Base-by-base conservation (phyloP, 1,139 yeast genomes). In the Hyphopichia fennica region DNA sequence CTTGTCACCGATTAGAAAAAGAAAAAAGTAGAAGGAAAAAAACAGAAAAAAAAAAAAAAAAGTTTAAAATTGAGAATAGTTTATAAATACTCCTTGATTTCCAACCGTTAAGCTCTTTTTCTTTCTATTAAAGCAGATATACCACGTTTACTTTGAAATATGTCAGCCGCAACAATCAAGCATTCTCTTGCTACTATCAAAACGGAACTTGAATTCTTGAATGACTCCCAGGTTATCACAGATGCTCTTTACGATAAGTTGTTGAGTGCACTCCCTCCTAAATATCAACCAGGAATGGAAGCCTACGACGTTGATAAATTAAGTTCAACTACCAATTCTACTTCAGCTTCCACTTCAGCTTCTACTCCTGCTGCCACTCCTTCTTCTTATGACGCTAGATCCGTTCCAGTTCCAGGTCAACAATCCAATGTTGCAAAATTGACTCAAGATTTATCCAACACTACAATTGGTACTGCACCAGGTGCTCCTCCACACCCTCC, bases 171-270 rank as follows among this genome's bases (percentile, higher is more conserved):
- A 1, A 69, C 81, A 40, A 79, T 87, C 46, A 88, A 87, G 67
- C 81, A 96, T 56, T 87, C 96, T 3, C 66, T 88, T 49, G 81
- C 91, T 3, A 81, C 84, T 13, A 69, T 88, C 44, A 81, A 81
- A 62, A 87, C 90, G 11, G 88, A 90, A 60, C 77, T 90, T 41
- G 96, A 88, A 60, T 89, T 89, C 59, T 72, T 90, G 41, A 70
- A 67, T 41, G 96, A 88, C 53, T 84, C 95, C 1, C 82, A 84
- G 37, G 95, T 88, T 40, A 81, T 90, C 44, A 73, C 84, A 22
- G 77, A 79, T 32, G 75, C 66, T 3, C 76, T 84, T 43, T 84
- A 64, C 55, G 66, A 79, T 18, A 76, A 79, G 45, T 67, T 89
- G 22, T 51, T 68, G 41, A 54, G 53, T 9, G 66, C 81, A 3